A percentile compares a stretch with the other conserved stretches of the same genome.
These are phyloP conservation scores for Barnettozyma sp. DNA, from an alignment of 805 yeast genomes.

Conservation along the genomic window DNA sequence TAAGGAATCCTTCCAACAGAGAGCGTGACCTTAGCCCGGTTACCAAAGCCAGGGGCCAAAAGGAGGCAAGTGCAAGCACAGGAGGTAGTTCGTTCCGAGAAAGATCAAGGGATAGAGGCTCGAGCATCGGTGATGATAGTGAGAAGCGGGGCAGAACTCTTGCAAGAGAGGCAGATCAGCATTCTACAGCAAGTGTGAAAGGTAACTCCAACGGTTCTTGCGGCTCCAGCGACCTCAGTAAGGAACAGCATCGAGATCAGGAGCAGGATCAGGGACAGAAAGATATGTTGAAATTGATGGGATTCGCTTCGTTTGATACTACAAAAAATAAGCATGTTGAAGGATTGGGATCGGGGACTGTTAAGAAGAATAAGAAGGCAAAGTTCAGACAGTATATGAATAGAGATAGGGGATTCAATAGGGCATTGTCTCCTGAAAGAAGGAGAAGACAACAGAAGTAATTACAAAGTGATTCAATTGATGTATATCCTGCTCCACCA, in stretches of 20 bases:
- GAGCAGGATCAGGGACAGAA: constrained; percentile 21
- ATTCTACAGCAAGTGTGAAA: background rate
- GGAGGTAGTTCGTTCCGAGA: too few relatives aligned
- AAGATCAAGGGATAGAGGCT: constrained; percentile 6
- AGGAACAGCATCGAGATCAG: background rate
- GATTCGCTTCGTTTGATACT: constrained; percentile 46
- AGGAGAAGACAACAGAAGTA: constrained; percentile 7
- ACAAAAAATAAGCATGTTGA: constrained; percentile 53
- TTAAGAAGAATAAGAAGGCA: constrained; percentile 32
- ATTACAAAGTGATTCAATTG: background rate
- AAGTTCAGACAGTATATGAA: constrained; percentile 57
- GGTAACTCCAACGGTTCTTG: background rate
- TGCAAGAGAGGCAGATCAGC: constrained; percentile 17
- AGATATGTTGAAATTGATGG: constrained; percentile 44
- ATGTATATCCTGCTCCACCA: too few relatives aligned
- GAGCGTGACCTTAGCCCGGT: background rate
- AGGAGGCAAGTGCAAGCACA: too few relatives aligned
- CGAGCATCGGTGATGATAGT: background rate
- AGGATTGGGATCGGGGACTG: constrained; percentile 40
- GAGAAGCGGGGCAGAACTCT: constrained; percentile 24
- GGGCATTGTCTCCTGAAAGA: constrained; percentile 46
- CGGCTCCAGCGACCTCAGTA: too few relatives aligned
- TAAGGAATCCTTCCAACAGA: background rate
- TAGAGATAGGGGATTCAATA: constrained; percentile 47
- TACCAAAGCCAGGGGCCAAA: too few relatives aligned